phyloP scores from a whole-genome alignment of 208 protist species.

The Trypanosomatidae sp. region DNA sequence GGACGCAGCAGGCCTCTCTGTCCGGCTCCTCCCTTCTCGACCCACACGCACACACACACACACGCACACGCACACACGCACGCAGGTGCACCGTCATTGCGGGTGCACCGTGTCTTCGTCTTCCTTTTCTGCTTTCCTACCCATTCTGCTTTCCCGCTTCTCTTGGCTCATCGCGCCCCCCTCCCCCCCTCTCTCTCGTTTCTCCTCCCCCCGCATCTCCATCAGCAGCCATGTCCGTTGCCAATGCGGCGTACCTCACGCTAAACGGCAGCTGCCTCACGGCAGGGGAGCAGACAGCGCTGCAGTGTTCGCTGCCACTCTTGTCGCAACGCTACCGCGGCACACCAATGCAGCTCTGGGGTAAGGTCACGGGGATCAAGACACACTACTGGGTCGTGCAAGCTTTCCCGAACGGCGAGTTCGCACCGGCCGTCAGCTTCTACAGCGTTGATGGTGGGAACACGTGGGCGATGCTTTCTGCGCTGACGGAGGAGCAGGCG shows the following conservation, averaged over 20 bases:
- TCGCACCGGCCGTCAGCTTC: constrained; percentile 67
- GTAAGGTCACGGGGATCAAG: constrained; percentile 67
- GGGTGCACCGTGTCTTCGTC: neutral
- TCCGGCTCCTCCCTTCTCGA: neutral
- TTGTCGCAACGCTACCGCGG: constrained; percentile 62
- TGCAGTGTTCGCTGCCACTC: constrained; percentile 83
- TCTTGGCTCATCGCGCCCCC: neutral
- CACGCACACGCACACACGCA: no score
- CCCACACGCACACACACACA: no score
- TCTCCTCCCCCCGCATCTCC: neutral
- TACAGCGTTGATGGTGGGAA: constrained; percentile 83
- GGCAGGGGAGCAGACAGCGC: constrained; percentile 62
- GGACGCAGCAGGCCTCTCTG: neutral
- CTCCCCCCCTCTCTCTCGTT: neutral
- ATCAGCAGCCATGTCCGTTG: constrained; percentile 41
- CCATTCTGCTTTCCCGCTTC: neutral
- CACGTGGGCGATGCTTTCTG: constrained; percentile 66
- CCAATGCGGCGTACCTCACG: constrained; percentile 58
- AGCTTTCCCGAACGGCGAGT: constrained; percentile 46
- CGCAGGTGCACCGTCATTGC: neutral
- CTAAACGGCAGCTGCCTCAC: constrained; percentile 59
- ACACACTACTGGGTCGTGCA: constrained; percentile 83
- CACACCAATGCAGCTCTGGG: constrained; percentile 72
- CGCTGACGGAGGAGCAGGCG: constrained; percentile 65
- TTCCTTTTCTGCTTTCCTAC: neutral